phyloP scores from a whole-genome alignment of 352 stramenopile genomes.

The Phytophthora pini region DNA sequence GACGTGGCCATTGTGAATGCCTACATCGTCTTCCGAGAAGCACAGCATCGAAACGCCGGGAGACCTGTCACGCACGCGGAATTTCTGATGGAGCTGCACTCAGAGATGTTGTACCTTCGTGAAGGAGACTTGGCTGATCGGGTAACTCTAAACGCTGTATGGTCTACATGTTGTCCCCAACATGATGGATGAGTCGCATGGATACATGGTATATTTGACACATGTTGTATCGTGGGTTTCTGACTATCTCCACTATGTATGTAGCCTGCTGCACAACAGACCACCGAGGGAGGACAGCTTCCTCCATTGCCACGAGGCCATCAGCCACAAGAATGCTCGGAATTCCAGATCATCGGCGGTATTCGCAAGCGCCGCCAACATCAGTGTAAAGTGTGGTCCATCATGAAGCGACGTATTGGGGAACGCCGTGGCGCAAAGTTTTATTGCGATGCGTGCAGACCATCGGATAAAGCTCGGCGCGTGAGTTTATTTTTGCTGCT shows the following conservation, averaged over 20 bases:
- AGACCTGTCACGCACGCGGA: conserved; percentile 2
- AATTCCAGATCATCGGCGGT: neutral
- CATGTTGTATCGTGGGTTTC: neutral
- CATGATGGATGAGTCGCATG: neutral
- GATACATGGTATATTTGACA: neutral
- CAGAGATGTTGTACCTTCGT: neutral
- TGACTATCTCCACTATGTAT: neutral
- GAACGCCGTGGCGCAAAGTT: neutral
- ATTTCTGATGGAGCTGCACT: conserved; percentile 13
- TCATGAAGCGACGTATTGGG: neutral
- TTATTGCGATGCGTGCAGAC: neutral
- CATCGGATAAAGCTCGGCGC: neutral
- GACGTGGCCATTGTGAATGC: conserved; percentile 27
- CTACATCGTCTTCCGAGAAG: conserved; percentile 15
- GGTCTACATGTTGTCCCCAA: neutral
- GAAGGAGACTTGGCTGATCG: neutral
- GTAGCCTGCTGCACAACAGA: neutral
- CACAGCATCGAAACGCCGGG: neutral
- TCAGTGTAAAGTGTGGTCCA: conserved; percentile 7
- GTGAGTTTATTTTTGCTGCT: neutral
- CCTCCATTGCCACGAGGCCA: neutral
- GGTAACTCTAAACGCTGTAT: neutral
- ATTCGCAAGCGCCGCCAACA: neutral
- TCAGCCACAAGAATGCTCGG: neutral
- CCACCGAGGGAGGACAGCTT: neutral